Evolutionary conservation across 257 asterid genomes (phyloP), one percentile per base, ranked within the genome.

Genomic region (Handroanthus guayacan): DNA sequence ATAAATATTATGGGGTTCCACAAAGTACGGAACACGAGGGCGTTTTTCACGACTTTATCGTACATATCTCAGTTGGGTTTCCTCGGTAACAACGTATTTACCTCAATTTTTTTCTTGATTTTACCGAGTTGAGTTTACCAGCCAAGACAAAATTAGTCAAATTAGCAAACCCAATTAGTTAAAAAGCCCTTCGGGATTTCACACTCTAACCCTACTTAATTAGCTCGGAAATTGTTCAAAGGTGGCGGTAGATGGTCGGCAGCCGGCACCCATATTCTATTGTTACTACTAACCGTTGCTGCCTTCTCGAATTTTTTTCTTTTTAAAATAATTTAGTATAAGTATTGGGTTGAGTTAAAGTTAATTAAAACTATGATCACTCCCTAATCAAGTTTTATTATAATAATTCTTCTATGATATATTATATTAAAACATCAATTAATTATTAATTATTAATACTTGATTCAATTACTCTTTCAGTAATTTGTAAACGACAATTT

Each of bases 11-110:
- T n/a, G 41, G 72, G 69, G 76, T 85, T 76, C 61, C 58, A 73
- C 69, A 73, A 82, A 72, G 34, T 73, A 74, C 78, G 76, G 74
- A 87, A 84, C 92, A 89, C 90, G 83, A 88, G 93, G 83, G 80
- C 92, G 87, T 75, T 84, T 47, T 80, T 84, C 74, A 78, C 89
- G 86, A 86, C 72, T 81, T 62, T 66, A 18, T 69, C 36, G 79
- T 79, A 79, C 82, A 66, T 5, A 60, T 66, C 85, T 73, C 85
- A 77, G 44, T 77, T 77, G 83, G 57, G 13, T 61, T 47, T 17
- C 65, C 68, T 80, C 39, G 80, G 60, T 41, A 9, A 9, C 17
- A 1, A 47, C 52, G 45, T 5, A 39, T 39, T 4, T 34, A 20
- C 67, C 67, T 3, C 20, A 41, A 41, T 60, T 2, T 18, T 2